These are phyloP conservation scores for Aspergillus ustus DNA, from an alignment of 2,329 filamentous ascomycete species.

Conservation along the genomic window DNA sequence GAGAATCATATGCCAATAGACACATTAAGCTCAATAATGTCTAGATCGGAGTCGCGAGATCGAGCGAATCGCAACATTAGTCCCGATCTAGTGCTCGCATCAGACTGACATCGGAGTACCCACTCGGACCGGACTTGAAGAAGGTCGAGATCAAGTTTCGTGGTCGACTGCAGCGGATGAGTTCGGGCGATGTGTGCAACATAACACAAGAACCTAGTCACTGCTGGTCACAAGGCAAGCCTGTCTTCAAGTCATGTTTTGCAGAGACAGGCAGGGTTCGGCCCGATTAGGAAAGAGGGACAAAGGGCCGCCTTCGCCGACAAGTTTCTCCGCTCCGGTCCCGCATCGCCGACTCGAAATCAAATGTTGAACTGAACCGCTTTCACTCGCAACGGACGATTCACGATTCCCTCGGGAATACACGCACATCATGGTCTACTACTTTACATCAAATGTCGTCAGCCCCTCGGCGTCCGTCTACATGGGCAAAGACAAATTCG, in stretches of 20 bases:
- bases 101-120: neutral
- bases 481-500: constrained; percentile 98
- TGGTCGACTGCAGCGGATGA: neutral
- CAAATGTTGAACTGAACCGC: neutral
- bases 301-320: neutral
- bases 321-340: constrained; percentile 11
- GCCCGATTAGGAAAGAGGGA: constrained; percentile 8
- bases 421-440: constrained; percentile 73
- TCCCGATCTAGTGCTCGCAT: neutral
- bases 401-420: neutral
- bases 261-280: neutral
- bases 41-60: neutral
- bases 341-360: neutral
- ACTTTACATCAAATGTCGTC: constrained; percentile 87
- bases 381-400: neutral
- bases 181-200: too few species aligned
- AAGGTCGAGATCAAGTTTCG: neutral
- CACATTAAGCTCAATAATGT: neutral
- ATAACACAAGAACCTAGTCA: too few species aligned
- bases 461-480: constrained; percentile 86
- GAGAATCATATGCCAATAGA: neutral
- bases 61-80: neutral
- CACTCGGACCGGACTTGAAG: neutral
- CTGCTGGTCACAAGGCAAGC: too few species aligned
- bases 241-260: neutral